Conservation (phyloP, 495 filamentous ascomycete genomes). For the Venustampulla echinocandica region DNA sequence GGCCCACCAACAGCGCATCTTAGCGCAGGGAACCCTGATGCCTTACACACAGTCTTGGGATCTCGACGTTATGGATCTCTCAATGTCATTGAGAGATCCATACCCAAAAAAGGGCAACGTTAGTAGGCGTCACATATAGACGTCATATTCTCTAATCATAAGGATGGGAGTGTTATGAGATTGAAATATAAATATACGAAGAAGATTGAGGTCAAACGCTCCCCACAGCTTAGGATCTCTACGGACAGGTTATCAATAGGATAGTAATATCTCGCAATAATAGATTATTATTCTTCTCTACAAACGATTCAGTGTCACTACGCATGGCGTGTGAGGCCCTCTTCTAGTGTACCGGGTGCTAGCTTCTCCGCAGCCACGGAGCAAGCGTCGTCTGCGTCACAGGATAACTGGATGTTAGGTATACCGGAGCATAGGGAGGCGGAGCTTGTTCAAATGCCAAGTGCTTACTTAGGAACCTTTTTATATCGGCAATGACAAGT, state of each 20-base stretch:
- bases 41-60: too few relatives aligned
- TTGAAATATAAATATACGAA: too few relatives aligned
- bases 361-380: not conserved
- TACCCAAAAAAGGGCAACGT: too few relatives aligned
- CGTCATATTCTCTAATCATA: too few relatives aligned
- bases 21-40: too few relatives aligned
- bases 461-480: too few relatives aligned
- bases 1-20: too few relatives aligned
- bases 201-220: not conserved
- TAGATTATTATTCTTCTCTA: constrained; percentile 1
- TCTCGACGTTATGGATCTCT: too few relatives aligned
- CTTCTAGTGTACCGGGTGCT: not conserved
- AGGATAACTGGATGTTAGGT: not conserved
- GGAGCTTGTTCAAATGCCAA: not conserved
- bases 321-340: not conserved
- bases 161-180: too few relatives aligned
- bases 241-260: not conserved
- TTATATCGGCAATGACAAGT: not conserved
- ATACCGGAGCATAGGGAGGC: too few relatives aligned
- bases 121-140: too few relatives aligned
- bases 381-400: not conserved
- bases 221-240: not conserved
- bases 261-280: not conserved
- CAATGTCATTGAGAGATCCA: too few relatives aligned
- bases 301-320: not conserved